Evolutionary conservation across 106 monocot genomes (phyloP).

Genomic region (Dactylorhiza incarnata): DNA sequence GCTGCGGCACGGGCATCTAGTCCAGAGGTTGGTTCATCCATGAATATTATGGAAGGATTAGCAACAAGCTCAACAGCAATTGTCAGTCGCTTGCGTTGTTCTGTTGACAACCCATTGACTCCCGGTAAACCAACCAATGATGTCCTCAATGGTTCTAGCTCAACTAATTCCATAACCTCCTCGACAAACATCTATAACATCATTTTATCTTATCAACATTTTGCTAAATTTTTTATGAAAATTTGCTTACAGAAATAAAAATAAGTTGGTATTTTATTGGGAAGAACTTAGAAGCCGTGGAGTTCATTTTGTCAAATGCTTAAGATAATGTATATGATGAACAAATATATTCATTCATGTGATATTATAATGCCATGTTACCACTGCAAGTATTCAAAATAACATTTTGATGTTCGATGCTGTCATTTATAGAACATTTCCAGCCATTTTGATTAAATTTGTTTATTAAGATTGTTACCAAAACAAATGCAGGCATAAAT

Average conservation of each 20-base stretch:
- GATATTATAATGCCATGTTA: background rate
- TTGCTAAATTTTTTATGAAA: background rate
- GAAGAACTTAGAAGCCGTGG: too few species aligned
- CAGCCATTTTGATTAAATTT: too few species aligned
- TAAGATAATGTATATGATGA: too few species aligned
- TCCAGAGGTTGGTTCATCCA: conserved; percentile 27
- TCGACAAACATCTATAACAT: conserved; percentile 17
- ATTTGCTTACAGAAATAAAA: background rate
- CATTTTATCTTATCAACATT: background rate
- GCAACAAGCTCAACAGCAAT: conserved; percentile 28
- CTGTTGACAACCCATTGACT: conserved; percentile 24
- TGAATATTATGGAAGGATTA: conserved; percentile 26
- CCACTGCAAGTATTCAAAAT: background rate
- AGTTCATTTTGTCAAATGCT: too few species aligned
- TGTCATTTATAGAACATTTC: too few species aligned
- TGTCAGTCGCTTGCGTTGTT: conserved; percentile 20
- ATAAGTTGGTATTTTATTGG: too few species aligned
- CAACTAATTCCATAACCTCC: conserved; percentile 25
- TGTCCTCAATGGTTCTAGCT: conserved; percentile 10
- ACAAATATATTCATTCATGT: too few species aligned
- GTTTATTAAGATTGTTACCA: background rate
- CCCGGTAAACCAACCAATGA: conserved; percentile 20
- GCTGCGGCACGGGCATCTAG: conserved; percentile 20
- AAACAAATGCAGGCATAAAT: background rate
- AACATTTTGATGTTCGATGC: too few species aligned